Base-by-base conservation (phyloP, 805 yeast species). In the Myxozyma lipomycoides region DNA sequence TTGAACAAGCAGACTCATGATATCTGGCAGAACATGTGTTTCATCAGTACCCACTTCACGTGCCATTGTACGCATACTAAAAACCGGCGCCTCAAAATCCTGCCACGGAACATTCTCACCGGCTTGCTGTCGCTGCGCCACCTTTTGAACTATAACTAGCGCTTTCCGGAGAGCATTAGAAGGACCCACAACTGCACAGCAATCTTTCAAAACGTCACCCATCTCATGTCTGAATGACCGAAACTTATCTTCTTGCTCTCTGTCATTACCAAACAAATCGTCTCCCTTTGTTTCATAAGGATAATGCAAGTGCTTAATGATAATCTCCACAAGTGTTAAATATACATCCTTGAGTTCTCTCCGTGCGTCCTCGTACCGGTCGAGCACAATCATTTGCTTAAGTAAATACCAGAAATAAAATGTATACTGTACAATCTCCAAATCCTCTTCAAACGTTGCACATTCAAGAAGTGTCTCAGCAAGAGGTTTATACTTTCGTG, bases 131-230 rank as follows among this genome's bases (percentile, higher is more conserved):
- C 66, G 61, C 45, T 65, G 60, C 24, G 73, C 48, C 1, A 70
- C 62, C 5, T 58, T 45, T 58, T 78, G 78, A 43, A 89, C 77
- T 61, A 75, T 78, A 32, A 71, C 70, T 61, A 81, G 84, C 18
- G 96, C 95, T 47, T 86, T 82, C 21, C 70, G 67, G 32, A 93
- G 72, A 0, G 96, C 88, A 37, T 69, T 72, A 7, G 78, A 70
- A 2, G 95, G 75, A 1, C 98, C 98, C 39, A 87, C 81, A 2
- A 93, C 91, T 1, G 86, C 86, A 61, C 97, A 86, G 71, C 98
- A 89, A 65, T 89, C 95, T 64, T 95, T 95, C 55, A 93, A 71
- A n/a, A 91, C 96, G 66, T 93, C 98, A 35, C 98, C 98, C 86
- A 93, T 86, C 49, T 88, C 96, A 68, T 93, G 93, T 63, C 99